These are phyloP conservation scores for Ceratocystis ficicola DNA, from an alignment of 2,329 filamentous ascomycete genomes.

Conservation along the genomic window DNA sequence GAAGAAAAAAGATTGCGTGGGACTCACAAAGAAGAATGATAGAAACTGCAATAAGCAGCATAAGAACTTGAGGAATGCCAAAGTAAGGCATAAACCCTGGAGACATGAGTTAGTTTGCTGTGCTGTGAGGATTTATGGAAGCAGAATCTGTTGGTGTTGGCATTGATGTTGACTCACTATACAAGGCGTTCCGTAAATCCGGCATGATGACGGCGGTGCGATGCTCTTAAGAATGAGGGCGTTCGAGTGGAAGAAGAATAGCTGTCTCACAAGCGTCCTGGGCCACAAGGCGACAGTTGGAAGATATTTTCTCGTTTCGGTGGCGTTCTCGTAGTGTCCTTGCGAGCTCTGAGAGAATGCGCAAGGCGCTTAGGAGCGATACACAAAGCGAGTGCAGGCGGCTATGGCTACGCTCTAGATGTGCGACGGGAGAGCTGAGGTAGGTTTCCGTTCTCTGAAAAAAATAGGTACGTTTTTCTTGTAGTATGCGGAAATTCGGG, in stretches of 20 bases:
- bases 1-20: not conserved
- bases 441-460: not conserved
- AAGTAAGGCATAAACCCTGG: constrained; percentile 55
- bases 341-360: not conserved
- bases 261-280: not conserved
- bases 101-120: constrained; percentile 11
- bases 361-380: not conserved
- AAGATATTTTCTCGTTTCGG: not conserved
- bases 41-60: constrained; percentile 87
- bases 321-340: not conserved
- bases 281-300: not conserved
- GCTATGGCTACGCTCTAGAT: not conserved
- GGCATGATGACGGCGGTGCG: not conserved
- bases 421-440: not conserved
- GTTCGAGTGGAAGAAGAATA: not conserved
- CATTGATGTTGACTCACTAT: constrained; percentile 1
- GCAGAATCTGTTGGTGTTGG: not conserved
- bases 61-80: constrained; percentile 75
- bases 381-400: not conserved
- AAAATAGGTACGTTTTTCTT: constrained; percentile 15
- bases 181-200: constrained; percentile 4
- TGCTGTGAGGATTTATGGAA: not conserved
- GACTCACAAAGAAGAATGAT: constrained; percentile 88
- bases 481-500: constrained; percentile 4
- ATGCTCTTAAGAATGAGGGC: not conserved